Evolutionary conservation across 345 rosid genomes (phyloP).

Genomic region (Geranium rotundifolium): DNA sequence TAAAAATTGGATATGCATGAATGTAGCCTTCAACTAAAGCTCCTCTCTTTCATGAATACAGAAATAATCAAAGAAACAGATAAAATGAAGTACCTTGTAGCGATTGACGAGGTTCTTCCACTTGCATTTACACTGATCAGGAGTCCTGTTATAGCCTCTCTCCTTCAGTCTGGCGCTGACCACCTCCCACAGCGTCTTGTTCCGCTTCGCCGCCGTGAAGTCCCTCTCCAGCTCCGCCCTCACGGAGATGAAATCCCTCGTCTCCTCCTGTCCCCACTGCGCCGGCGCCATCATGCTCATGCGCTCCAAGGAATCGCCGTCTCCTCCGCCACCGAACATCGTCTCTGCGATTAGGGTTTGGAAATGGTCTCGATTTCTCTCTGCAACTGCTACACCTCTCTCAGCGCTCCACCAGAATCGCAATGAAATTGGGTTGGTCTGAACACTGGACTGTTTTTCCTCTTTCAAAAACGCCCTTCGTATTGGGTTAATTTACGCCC

Average conservation of each 20-base stretch:
- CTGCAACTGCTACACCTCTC: neutral
- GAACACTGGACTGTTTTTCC: neutral
- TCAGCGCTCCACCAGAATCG: neutral
- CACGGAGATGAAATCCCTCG: conserved; percentile 30
- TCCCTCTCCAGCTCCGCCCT: conserved; percentile 44
- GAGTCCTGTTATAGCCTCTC: conserved; percentile 32
- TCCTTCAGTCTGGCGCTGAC: conserved; percentile 35
- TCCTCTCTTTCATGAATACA: neutral
- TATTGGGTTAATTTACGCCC: no score
- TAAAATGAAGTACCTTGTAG: conserved; percentile 31
- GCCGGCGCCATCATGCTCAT: conserved; percentile 14
- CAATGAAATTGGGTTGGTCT: neutral
- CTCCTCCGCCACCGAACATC: conserved; percentile 14
- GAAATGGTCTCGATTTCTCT: neutral
- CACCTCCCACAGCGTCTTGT: conserved; percentile 41
- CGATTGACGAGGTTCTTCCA: conserved; percentile 56
- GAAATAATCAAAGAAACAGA: no score
- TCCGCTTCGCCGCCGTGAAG: conserved; percentile 36
- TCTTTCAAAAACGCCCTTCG: no score
- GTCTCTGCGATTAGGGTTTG: neutral
- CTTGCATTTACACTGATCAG: conserved; percentile 58
- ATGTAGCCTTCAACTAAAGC: neutral
- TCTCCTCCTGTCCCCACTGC: conserved; percentile 50
- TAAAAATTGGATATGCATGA: neutral
- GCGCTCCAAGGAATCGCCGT: conserved; percentile 8